Evolutionary conservation across 805 yeast genomes (phyloP), one percentile per base, ranked within the genome.

Genomic region (Ogataea henricii): DNA sequence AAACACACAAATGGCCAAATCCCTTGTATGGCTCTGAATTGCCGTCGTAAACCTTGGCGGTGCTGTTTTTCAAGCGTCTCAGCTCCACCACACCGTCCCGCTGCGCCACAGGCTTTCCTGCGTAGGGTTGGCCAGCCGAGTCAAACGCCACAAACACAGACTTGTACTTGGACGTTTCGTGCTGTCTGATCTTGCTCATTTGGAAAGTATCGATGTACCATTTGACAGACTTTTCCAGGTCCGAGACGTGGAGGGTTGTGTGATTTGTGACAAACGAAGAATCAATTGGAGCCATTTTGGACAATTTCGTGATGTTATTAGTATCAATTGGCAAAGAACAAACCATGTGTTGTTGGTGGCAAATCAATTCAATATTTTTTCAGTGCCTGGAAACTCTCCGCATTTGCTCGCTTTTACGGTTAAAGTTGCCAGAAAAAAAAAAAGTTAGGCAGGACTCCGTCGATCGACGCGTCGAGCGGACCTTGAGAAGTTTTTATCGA

Each of bases 1-100:
- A 77, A 56, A 92, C 70, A 68, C 97, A 89, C 49, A 90, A 82
- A 69, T 92, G 99, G 18, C 99, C 99, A 63, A 91, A 92, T 0
- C 99, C 98, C 56, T 92, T 79, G 65, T 81, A 73, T 33, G 95
- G 92, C 45, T 85, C 89, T 7, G 76, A 81, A 65, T 94, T 92
- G 50, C 99, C 99, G 62, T 85, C 86, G 70, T 80, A 85, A 41
- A 85, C 67, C 69, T 74, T 89, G 7, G 69, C 65, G 1, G 73
- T 82, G 83, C 48, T 66, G 67, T 67, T 86, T 87, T 40, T 94
- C 70, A 87, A 82, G 60, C 84, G 79, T 54, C 90, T 81, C 60
- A 92, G 76, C 67, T 90, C 97, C 49, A 92, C 74, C 16, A 92
- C 78, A 46, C 98, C 98, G 52, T 72, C 56, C 54, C 75, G 65